Base-by-base conservation (phyloP, 176 grass and related monocot genomes). In the Bothriochloa decipiens region DNA sequence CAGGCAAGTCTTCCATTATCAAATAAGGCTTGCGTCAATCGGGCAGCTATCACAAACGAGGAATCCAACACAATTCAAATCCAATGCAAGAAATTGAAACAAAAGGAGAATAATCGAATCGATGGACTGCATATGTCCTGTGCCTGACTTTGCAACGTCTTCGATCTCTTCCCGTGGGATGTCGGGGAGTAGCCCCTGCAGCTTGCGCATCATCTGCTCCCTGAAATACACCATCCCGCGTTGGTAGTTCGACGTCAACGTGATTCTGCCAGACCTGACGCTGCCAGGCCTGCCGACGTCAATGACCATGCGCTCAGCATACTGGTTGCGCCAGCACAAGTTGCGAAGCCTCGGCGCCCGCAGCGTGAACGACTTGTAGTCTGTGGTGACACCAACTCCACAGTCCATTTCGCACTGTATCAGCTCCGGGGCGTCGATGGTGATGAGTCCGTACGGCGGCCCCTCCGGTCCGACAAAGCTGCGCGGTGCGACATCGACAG, bases 131-230 rank as follows among this genome's bases (percentile, higher is more conserved):
- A 45, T 45, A 45, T 45, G 41, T 2, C 2, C 41, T 43, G 10
- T 36, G 29, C 0, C 13, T 79, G 4, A 82, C 80, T 26, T 29
- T 27, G 50, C 50, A 17, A 45, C 15, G 16, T 33, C 25, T 11
- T 36, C 36, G 10, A 82, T 9, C 52, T 1, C 28, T 53, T 61
- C 36, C 3, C 5, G 52, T 16, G 36, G 16, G 52, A 62, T 10
- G 37, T 61, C 17, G 0, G 81, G 81, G 0, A 82, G 81, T 3
- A 82, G 52, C 25, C 37, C 81, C 68, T n/a, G 9, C 4, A 82
- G 81, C 81, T 73, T 82, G 5, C 25, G 36, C 52, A 73, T 82
- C 68, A 82, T 73, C 68, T 62, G 81, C 35, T 29, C 37, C 23
- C 11, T 16, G 52, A 15, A 73, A 10, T 11, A 1, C 68, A 41